Evolutionary conservation across 768 basidiomycete species (phyloP), one percentile per base, ranked within the genome.

Genomic region (Suillus weaverae): DNA sequence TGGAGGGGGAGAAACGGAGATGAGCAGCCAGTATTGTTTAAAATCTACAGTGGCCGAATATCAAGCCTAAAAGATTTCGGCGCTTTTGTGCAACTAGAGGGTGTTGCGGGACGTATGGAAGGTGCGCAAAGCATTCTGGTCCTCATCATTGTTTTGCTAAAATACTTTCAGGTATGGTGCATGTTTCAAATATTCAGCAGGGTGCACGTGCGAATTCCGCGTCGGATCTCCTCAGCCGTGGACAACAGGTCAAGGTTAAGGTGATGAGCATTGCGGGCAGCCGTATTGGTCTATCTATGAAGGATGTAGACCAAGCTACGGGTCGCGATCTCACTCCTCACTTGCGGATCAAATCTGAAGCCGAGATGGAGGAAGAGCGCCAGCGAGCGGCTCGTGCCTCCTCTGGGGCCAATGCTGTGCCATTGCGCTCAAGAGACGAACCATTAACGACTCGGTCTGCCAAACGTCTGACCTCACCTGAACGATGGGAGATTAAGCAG

Each of bases 401-500:
- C 5, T 88, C 92, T 4, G 95, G 97, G 32, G 86, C 94, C 36
- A 99, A 99, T 70, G 86, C 95, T 18, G 82, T 96, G 26, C 94
- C 96, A 2, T 81, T 98, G 18, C 83, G 81, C 76, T 85, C 72
- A 71, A 85, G 69, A 74, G 85, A 74, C 74, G 78, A 74, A 67
- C 84, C 68, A 78, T 81, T 71, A 53, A 85, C 81, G 30, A 84
- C 85, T 10, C 86, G 89, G 38, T 92, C 91, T 3, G 94, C 95
- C 0, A 95, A 95, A 72, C 86, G 97, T 18, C 80, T 99, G 64
- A 96, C 96, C 1, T 95, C 93, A 8, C 97, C 97, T 1, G 97
- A 99, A 77, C 88, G 97, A 35, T 99, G 97, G 95, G 97, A 99
- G 80, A 96, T 99, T 78, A 98, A 99, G 77, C 97, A 99, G 75